Evolutionary conservation across 768 basidiomycete species (phyloP), one percentile per base, ranked within the genome.

Genomic region (Suillus weaverae): DNA sequence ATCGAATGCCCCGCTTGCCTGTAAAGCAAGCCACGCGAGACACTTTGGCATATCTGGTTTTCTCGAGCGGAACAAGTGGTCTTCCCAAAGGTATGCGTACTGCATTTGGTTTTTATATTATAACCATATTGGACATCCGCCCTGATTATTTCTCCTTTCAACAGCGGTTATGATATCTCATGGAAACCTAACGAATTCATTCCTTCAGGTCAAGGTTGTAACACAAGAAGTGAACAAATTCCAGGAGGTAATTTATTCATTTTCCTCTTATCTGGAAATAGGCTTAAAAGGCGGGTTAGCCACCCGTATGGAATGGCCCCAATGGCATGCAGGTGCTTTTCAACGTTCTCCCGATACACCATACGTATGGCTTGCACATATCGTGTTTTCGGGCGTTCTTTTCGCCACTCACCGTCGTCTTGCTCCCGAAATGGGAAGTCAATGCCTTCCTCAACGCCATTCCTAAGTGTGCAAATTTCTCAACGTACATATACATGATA

Each of bases 61-160:
- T 90, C 70, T 92, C 91, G 0, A 92, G 91, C 69, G 91, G 91
- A 30, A 92, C 91, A 0, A 91, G 83, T 65, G 91, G 91, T 0
- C 76, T 87, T 4, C 89, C 91, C 0, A 92, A 92, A 83, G 89
- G 90, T 86, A 32, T 8, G 71, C 65, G 8, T 6, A 20, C 3
- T 7, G 11, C n/a, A 63, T n/a, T 26, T 53, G 36, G n/a, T 50
- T 6, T 57, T 36, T 48, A 13, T 63, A 33, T 59, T 2, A n/a
- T 8, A 48, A 26, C 13, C 9, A 38, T 39, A n/a, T 33, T 32
- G 32, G 60, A 64, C n/a, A 76, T 22, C 7, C 20, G 5, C 59
- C 60, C 38, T 4, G 39, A 59, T 43, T 20, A 11, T 41, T 18
- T 39, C 51, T 26, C 51, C 32, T 50, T 39, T 38, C 41, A 38